Evolutionary conservation across 257 asterid genomes (phyloP), one percentile per base, ranked within the genome.

Genomic region (Cruciata laevipes): DNA sequence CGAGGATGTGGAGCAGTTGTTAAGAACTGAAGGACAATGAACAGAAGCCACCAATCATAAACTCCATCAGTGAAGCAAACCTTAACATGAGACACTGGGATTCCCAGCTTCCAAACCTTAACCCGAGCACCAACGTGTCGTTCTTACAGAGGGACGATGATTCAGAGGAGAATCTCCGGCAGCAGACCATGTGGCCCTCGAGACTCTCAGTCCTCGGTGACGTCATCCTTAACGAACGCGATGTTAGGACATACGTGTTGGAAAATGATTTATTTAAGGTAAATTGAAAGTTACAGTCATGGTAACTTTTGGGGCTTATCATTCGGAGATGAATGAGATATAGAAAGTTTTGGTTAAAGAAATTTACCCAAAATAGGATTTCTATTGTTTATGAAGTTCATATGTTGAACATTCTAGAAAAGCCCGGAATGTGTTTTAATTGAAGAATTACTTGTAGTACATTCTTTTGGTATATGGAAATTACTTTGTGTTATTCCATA

Each of bases 131-230:
- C 69, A 73, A 67, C 66, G 17, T 75, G 24, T 81, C 95, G 0
- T 77, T 51, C 55, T 84, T 96, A n/a, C 89, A 90, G 35, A 83
- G 76, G 86, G 96, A 42, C 51, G 51, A 81, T 16, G 83, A 95
- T 0, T 86, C 85, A 47, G 97, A 87, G 69, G 90, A 86, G 20
- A 53, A 71, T 69, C 83, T 93, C 12, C 69, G 73, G 66, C 77
- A 86, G 44, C 96, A 88, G 78, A 75, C 85, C 0, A 78, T 85
- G 89, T 94, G 99, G 99, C 96, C 99, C 9, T 94, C 99, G 0
- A 80, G 95, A 13, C 93, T 94, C 67, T 94, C 99, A n/a, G 61
- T 94, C 20, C 42, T 90, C 1, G 96, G 92, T 0, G 98, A 88
- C 9, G 72, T 76, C 20, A 63, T 88, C 53, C 74, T 87, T 2